Evolutionary conservation across 495 filamentous ascomycete species (phyloP).

Genomic region (Bathelium albidoporum): DNA sequence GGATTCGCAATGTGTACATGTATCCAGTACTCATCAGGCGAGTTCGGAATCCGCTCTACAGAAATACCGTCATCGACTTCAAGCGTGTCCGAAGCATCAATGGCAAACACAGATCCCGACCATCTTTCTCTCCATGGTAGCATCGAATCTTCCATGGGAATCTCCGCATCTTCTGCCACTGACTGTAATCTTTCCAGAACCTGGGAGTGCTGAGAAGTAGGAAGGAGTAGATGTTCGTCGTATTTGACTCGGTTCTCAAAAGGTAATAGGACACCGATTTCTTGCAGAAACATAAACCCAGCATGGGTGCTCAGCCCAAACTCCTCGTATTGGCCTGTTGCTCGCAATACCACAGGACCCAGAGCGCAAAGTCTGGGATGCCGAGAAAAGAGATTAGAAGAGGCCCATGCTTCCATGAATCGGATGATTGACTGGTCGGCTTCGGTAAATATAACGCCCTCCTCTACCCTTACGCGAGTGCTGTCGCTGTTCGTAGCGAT

Average conservation of each 20-base stretch:
- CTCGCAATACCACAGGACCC: slow-evolving; percentile 62
- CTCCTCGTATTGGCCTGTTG: slow-evolving; percentile 52
- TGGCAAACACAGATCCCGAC: slow-evolving; percentile 67
- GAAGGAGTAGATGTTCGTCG: slow-evolving; percentile 51
- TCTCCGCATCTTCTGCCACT: slow-evolving; percentile 6
- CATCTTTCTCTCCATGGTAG: slow-evolving; percentile 57
- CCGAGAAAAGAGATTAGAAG: slow-evolving; percentile 39
- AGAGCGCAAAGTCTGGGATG: slow-evolving; percentile 45
- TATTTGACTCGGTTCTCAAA: slow-evolving; percentile 69
- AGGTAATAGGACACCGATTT: slow-evolving; percentile 69
- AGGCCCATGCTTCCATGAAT: slow-evolving; percentile 62
- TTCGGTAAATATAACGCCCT: slow-evolving; percentile 28
- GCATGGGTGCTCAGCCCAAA: slow-evolving; percentile 23
- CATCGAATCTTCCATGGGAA: slow-evolving; percentile 41
- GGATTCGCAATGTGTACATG: slow-evolving; percentile 91
- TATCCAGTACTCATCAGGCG: slow-evolving; percentile 54
- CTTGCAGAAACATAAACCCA: slow-evolving; percentile 67
- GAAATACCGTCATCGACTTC: slow-evolving; percentile 92
- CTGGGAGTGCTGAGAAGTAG: slow-evolving; percentile 26
- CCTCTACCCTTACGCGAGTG: slow-evolving; percentile 11
- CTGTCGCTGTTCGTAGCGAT: slow-evolving; percentile 19
- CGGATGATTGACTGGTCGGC: slow-evolving; percentile 51
- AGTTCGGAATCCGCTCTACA: slow-evolving; percentile 49
- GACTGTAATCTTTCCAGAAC: slow-evolving; percentile 23
- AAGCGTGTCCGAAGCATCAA: slow-evolving; percentile 58